These are phyloP conservation scores for Excoecaria cochinchinensis DNA, from an alignment of 345 rosid species.

Conservation along the genomic window DNA sequence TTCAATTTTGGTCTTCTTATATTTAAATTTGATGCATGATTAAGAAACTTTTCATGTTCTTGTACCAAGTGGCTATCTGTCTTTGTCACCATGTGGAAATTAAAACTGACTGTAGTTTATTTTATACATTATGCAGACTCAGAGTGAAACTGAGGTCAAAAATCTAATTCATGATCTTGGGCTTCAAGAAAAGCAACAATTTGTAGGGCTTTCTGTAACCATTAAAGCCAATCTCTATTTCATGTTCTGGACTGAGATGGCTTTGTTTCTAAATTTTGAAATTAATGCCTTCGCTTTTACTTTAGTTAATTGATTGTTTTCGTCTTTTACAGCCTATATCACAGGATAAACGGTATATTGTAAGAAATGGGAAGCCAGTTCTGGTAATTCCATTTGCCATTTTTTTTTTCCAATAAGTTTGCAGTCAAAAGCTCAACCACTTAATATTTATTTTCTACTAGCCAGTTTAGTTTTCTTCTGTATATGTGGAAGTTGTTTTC, in stretches of 20 bases:
- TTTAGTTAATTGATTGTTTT: slow-evolving; percentile 12
- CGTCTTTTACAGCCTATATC: slow-evolving; percentile 67
- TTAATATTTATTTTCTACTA: not conserved
- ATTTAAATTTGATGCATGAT: not conserved
- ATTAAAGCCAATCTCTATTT: not conserved
- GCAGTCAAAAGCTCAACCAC: not conserved
- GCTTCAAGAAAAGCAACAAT: slow-evolving; percentile 76
- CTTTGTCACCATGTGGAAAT: not conserved
- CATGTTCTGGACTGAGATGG: not conserved
- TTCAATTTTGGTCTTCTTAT: not conserved
- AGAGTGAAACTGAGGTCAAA: slow-evolving; percentile 71
- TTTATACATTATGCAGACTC: slow-evolving; percentile 53
- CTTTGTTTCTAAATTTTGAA: not conserved
- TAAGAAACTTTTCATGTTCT: not conserved
- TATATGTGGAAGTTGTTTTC: not conserved
- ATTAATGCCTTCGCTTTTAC: not conserved
- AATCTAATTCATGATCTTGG: slow-evolving; percentile 75
- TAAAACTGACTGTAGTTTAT: not conserved
- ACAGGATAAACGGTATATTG: slow-evolving; percentile 75
- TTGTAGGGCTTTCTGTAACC: slow-evolving; percentile 47
- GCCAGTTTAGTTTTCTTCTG: not conserved
- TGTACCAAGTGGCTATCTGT: not conserved
- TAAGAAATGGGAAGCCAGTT: slow-evolving; percentile 69
- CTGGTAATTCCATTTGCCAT: slow-evolving; percentile 49
- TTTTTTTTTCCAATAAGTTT: slow-evolving; percentile 8